Conservation (phyloP, 2,329 filamentous ascomycete genomes). For the Calonectria multiphialidica region DNA sequence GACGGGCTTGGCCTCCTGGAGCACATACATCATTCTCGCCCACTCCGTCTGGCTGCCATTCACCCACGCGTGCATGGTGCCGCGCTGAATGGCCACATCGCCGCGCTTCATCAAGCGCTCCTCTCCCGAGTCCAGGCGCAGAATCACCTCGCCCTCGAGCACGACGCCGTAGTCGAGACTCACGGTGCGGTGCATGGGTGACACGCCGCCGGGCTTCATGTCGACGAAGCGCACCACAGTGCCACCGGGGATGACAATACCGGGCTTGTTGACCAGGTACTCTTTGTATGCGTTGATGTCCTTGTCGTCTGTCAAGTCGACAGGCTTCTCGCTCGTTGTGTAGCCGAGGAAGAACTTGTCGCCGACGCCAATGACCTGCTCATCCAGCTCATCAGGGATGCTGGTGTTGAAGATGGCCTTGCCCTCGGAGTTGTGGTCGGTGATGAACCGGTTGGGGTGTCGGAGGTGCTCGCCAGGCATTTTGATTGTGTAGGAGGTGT, state of each 20-base stretch:
- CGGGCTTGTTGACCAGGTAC: conserved; percentile 26
- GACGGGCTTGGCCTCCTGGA: conserved; percentile 39
- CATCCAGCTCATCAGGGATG: conserved; percentile 27
- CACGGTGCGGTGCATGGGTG: conserved; percentile 59
- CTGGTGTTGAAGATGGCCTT: conserved; percentile 35
- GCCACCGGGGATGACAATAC: conserved; percentile 48
- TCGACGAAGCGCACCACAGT: conserved; percentile 62
- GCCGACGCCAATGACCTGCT: conserved; percentile 14
- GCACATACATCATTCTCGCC: conserved; percentile 58
- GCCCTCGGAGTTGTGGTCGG: conserved; percentile 32
- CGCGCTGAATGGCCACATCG: conserved; percentile 68
- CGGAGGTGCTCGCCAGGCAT: conserved; percentile 31
- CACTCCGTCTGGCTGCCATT: conserved; percentile 59
- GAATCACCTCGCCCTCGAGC: conserved; percentile 65
- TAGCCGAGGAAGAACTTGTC: conserved; percentile 37
- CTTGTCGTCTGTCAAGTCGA: conserved; percentile 25
- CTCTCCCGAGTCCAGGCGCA: conserved; percentile 63
- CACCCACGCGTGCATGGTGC: conserved; percentile 67
- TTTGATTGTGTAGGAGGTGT: background rate
- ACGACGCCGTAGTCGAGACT: conserved; percentile 68
- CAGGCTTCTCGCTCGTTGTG: conserved; percentile 25
- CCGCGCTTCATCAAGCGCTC: conserved; percentile 56
- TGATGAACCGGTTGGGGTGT: conserved; percentile 35
- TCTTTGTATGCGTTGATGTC: conserved; percentile 30
- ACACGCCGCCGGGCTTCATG: conserved; percentile 53